Conservation (phyloP, 2,329 filamentous ascomycete species). For the Fusarium coicis region DNA sequence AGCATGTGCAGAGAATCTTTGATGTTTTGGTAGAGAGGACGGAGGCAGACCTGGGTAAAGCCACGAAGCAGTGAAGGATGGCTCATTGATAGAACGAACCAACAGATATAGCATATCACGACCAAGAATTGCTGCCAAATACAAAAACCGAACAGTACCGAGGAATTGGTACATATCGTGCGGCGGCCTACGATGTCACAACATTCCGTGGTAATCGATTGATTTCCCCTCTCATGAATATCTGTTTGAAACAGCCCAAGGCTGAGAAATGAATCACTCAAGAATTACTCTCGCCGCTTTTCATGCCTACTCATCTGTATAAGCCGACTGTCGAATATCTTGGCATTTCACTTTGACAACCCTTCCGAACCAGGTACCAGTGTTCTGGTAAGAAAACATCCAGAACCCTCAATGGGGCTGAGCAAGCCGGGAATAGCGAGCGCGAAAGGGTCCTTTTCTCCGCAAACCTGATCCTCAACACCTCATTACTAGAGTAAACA, state of each 20-base stretch:
- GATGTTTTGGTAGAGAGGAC: conserved; percentile 74
- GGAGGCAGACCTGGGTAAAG: conserved; percentile 49
- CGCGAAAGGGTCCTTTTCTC: accelerated
- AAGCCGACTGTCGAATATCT: too few relatives aligned
- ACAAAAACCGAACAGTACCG: too few relatives aligned
- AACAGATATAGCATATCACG: accelerated
- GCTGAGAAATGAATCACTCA: too few relatives aligned
- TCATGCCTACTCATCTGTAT: too few relatives aligned
- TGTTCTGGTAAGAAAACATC: neutral
- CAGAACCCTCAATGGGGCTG: accelerated
- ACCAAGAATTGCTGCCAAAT: accelerated
- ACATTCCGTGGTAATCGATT: too few relatives aligned
- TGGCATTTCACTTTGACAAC: neutral
- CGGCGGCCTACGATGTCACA: too few relatives aligned
- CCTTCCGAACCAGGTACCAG: too few relatives aligned
- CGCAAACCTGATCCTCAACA: accelerated
- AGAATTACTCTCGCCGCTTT: too few relatives aligned
- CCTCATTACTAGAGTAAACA: accelerated
- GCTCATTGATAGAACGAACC: accelerated
- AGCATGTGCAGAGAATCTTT: conserved; percentile 80
- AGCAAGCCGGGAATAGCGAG: neutral
- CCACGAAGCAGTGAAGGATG: neutral
- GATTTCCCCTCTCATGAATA: too few relatives aligned
- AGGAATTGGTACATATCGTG: too few relatives aligned
- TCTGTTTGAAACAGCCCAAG: too few relatives aligned